phyloP scores from a whole-genome alignment of 257 asterid species.

The Anisodus tanguticus region DNA sequence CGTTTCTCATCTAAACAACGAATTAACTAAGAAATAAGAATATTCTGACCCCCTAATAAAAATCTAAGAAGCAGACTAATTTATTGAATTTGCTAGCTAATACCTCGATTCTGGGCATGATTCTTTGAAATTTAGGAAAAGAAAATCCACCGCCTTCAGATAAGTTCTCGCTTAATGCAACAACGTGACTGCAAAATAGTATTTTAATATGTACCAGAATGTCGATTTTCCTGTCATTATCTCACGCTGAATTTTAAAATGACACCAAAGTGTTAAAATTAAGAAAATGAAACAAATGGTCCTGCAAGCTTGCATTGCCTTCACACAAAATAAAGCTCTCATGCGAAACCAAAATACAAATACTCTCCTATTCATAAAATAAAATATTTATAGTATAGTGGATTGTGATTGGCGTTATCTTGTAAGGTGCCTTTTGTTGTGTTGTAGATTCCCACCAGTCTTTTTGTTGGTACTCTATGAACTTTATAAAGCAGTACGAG shows the following conservation, averaged over 20 bases:
- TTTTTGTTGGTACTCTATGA: too few relatives aligned
- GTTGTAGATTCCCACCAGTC: neutral
- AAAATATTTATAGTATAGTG: neutral
- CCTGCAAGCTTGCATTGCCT: neutral
- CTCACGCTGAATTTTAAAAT: constrained; percentile 16
- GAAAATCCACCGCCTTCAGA: constrained; percentile 12
- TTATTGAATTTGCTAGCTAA: neutral
- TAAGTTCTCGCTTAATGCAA: neutral
- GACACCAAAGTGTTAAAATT: neutral
- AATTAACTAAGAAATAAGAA: neutral
- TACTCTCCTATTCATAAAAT: neutral
- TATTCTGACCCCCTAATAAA: neutral
- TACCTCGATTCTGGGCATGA: neutral
- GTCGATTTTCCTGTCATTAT: constrained; percentile 3
- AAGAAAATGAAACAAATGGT: neutral
- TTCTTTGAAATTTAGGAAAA: constrained; percentile 17
- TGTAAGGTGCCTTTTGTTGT: neutral
- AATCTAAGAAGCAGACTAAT: neutral
- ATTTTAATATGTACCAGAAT: neutral
- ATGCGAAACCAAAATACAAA: neutral
- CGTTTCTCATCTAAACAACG: too few relatives aligned
- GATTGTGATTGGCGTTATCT: neutral
- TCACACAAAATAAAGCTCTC: constrained; percentile 23
- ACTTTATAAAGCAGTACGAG: too few relatives aligned
- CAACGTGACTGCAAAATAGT: neutral